phyloP scores from a whole-genome alignment of 495 filamentous ascomycete genomes.

The Podospora pseudoanserina region DNA sequence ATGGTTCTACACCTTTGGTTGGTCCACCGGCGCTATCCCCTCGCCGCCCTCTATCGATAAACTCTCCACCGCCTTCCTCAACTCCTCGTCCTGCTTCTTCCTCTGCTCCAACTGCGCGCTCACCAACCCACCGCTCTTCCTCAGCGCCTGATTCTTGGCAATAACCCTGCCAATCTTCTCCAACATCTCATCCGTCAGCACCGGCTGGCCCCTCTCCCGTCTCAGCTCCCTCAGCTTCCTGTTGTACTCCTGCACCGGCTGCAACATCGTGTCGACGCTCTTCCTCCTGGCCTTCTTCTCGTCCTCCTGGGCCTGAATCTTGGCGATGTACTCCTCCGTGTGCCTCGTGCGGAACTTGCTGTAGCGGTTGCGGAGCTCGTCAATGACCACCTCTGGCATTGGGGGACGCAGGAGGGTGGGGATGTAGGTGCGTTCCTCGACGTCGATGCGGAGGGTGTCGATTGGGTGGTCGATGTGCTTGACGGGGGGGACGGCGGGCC shows the following conservation, averaged over 20 bases:
- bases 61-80: slow-evolving; percentile 24
- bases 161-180: slow-evolving; percentile 65
- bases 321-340: slow-evolving; percentile 61
- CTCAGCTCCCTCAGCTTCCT: slow-evolving; percentile 40
- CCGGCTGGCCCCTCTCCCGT: slow-evolving; percentile 45
- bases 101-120: neutral
- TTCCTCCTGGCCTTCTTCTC: slow-evolving; percentile 54
- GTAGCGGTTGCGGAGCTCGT: slow-evolving; percentile 86
- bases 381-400: slow-evolving; percentile 74
- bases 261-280: slow-evolving; percentile 52
- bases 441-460: slow-evolving; percentile 74
- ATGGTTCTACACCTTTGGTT: neutral
- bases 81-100: slow-evolving; percentile 13
- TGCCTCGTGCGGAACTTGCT: slow-evolving; percentile 78
- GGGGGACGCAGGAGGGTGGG: slow-evolving; percentile 71
- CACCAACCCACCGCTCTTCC: slow-evolving; percentile 1
- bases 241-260: slow-evolving; percentile 52
- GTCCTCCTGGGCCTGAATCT: slow-evolving; percentile 59
- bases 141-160: slow-evolving; percentile 45
- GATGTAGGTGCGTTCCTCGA: slow-evolving; percentile 69
- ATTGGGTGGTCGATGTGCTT: slow-evolving; percentile 50
- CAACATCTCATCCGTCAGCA: slow-evolving; percentile 57
- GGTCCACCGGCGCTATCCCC: neutral
- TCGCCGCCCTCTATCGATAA: slow-evolving; percentile 19
- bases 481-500: slow-evolving; percentile 54